A percentile compares a stretch with the other conserved stretches of the same genome.
phyloP scores from a whole-genome alignment of 305 asterid genomes.

The Fraxinus paxiana region DNA sequence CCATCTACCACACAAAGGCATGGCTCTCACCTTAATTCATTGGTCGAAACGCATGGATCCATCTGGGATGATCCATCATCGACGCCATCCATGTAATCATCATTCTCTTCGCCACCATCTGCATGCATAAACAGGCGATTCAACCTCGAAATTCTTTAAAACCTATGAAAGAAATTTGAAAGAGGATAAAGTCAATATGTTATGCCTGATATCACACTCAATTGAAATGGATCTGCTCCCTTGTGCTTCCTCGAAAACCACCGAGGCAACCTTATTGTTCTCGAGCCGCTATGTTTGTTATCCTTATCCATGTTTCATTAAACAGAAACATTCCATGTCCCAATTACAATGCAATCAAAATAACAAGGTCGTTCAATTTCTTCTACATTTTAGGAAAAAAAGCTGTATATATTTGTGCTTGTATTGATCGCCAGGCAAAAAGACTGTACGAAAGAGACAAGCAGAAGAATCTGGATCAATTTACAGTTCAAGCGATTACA shows the following conservation, averaged over 20 bases:
- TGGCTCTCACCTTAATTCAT: conserved; percentile 57
- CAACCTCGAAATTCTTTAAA: background rate
- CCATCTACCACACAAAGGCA: background rate
- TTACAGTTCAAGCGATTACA: conserved; percentile 36
- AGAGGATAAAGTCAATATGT: background rate
- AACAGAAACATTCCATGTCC: conserved; percentile 28
- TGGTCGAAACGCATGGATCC: conserved; percentile 39
- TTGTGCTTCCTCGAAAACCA: conserved; percentile 65
- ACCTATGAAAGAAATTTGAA: background rate
- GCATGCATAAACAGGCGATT: conserved; percentile 16
- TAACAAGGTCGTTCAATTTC: background rate
- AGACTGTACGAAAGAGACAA: conserved; percentile 38
- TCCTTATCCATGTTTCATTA: conserved; percentile 39
- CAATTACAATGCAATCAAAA: conserved; percentile 9
- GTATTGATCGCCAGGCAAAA: conserved; percentile 44
- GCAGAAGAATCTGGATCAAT: conserved; percentile 22
- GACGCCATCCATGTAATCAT: conserved; percentile 25
- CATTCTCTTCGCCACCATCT: conserved; percentile 54
- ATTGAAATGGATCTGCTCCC: conserved; percentile 40
- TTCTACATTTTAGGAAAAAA: conserved; percentile 16
- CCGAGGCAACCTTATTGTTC: conserved; percentile 43
- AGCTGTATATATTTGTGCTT: conserved; percentile 14
- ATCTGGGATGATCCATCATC: conserved; percentile 33
- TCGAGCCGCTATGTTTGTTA: conserved; percentile 36
- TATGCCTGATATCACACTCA: conserved; percentile 47